Evolutionary conservation across 331 rosid genomes (phyloP), one percentile per base, ranked within the genome.

Genomic region (Pyracantha coccinea): DNA sequence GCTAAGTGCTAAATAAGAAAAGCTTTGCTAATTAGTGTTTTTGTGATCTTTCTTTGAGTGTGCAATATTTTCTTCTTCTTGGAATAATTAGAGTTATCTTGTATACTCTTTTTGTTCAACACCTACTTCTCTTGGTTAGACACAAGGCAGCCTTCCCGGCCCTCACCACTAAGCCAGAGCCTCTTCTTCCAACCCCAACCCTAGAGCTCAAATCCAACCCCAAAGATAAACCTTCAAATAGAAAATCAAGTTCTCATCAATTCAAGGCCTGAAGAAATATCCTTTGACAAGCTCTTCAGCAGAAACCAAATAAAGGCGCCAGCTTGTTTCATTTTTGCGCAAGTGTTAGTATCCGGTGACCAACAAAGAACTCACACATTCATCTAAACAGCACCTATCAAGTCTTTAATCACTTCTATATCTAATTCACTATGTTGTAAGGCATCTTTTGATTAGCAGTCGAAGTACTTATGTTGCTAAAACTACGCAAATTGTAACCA

Each of bases 71-170:
- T n/a, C n/a, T n/a, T n/a, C n/a, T n/a, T n/a, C n/a, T n/a, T n/a
- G n/a, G n/a, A n/a, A n/a, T n/a, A n/a, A n/a, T n/a, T n/a, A n/a
- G n/a, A n/a, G n/a, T n/a, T n/a, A n/a, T n/a, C n/a, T n/a, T n/a
- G n/a, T n/a, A n/a, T n/a, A n/a, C n/a, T n/a, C n/a, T n/a, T n/a
- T n/a, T n/a, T n/a, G n/a, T n/a, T n/a, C n/a, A n/a, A n/a, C n/a
- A 92, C 75, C 94, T 89, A 88, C 32, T 95, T 80, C 98, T 88
- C 90, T 92, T 95, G 14, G 99, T 95, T 55, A 73, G 91, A 79
- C 93, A 89, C 45, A 95, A 89, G 33, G 96, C 88, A 67, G 81
- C 76, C 84, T 91, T 95, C 59, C 97, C 97, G 27, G 97, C 96
- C 84, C 88, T 89, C 52, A 95, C 93, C 78, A 95, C 93, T 19